Conservation (phyloP, 805 yeast species). For the Ascoidea asiatica region DNA sequence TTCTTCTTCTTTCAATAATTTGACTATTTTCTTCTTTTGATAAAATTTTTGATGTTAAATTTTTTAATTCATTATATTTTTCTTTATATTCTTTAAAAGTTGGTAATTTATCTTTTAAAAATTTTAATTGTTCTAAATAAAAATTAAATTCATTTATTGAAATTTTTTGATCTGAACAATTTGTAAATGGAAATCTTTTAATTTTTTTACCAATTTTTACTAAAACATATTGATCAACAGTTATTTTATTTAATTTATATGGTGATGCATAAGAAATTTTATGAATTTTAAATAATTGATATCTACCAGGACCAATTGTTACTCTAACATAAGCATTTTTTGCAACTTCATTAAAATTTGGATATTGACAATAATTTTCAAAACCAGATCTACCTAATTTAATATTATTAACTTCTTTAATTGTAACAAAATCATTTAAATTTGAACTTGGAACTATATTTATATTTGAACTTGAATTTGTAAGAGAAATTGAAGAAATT, state of each 20-base stretch:
- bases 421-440: conserved; percentile 28
- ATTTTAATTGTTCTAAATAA: too few relatives aligned
- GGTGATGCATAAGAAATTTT: conserved; percentile 40
- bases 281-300: conserved; percentile 66
- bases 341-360: conserved; percentile 59
- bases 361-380: conserved; percentile 66
- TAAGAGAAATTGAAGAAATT: too few relatives aligned
- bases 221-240: conserved; percentile 44
- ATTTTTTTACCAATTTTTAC: conserved; percentile 74
- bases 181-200: conserved; percentile 63
- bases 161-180: conserved; percentile 67
- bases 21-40: conserved; percentile 65
- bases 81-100: conserved; percentile 47
- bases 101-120: conserved; percentile 35
- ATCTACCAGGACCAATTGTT: conserved; percentile 58
- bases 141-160: conserved; percentile 51
- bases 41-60: conserved; percentile 51
- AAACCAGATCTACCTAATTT: conserved; percentile 69
- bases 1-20: conserved; percentile 62
- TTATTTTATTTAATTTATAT: conserved; percentile 34
- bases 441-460: conserved; percentile 3
- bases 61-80: conserved; percentile 48
- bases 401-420: conserved; percentile 57
- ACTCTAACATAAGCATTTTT: conserved; percentile 72
- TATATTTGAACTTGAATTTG: too few relatives aligned